Evolutionary conservation across 441 rosid species (phyloP).

Genomic region (Capsella rubella): DNA sequence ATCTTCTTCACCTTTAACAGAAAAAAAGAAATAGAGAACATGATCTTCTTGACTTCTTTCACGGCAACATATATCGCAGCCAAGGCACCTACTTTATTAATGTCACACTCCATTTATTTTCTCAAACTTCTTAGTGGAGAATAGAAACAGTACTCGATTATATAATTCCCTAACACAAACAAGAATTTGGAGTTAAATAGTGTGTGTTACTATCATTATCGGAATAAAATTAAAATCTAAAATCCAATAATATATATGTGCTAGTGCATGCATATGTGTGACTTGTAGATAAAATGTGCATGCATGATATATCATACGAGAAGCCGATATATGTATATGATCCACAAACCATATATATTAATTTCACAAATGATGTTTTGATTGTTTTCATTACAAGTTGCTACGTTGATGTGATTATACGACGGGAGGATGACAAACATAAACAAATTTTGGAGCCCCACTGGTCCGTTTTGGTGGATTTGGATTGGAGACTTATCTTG

Average conservation of each 20-base stretch:
- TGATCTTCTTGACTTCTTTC: not conserved
- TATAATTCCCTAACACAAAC: not conserved
- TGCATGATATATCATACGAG: not conserved
- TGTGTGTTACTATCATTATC: not conserved
- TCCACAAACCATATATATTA: constrained; percentile 4
- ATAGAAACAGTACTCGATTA: not conserved
- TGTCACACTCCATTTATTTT: not conserved
- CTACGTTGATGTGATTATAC: constrained; percentile 23
- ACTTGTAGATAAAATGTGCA: not conserved
- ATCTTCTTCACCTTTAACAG: not conserved
- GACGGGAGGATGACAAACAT: not conserved
- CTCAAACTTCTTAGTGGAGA: not conserved
- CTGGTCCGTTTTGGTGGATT: constrained; percentile 12
- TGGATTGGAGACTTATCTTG: constrained; percentile 34
- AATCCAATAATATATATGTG: not conserved
- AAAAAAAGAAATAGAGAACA: not conserved
- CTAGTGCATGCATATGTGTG: not conserved
- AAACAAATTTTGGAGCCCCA: constrained; percentile 24
- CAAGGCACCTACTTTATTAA: not conserved
- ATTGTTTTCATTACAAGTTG: constrained; percentile 25
- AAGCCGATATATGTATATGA: constrained; percentile 1
- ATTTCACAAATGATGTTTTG: not conserved
- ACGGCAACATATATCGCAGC: constrained; percentile 1
- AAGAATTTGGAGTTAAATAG: not conserved
- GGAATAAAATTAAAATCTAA: not conserved